phyloP scores from a whole-genome alignment of 2,329 filamentous ascomycete species.

The Metarhizium rileyi region DNA sequence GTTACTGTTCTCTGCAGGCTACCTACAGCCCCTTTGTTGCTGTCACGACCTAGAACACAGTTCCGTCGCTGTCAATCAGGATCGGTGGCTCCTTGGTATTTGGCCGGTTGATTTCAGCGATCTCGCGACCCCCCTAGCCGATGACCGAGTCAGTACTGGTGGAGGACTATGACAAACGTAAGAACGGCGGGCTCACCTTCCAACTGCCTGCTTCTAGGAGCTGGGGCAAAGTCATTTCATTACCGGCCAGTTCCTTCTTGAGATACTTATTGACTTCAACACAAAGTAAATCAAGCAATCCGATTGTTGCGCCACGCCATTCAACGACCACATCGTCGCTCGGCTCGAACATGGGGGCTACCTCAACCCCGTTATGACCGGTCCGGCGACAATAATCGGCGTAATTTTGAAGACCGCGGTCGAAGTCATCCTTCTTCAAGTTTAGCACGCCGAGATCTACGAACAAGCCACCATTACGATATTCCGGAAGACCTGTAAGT shows the following conservation, averaged over 20 bases:
- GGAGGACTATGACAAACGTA: too few species aligned
- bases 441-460: slow-evolving; percentile 75
- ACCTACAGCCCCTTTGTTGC: background rate
- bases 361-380: slow-evolving; percentile 50
- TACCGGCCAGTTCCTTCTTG: slow-evolving; percentile 52
- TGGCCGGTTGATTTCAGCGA: slow-evolving; percentile 88
- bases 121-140: slow-evolving; percentile 73
- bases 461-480: slow-evolving; percentile 82
- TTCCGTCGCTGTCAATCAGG: slow-evolving; percentile 91
- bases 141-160: background rate
- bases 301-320: slow-evolving; percentile 55
- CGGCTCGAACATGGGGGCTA: slow-evolving; percentile 49
- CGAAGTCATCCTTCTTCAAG: slow-evolving; percentile 58
- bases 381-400: slow-evolving; percentile 60
- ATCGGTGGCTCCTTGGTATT: slow-evolving; percentile 97
- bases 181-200: slow-evolving; percentile 57
- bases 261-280: slow-evolving; percentile 51
- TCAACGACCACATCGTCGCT: slow-evolving; percentile 54
- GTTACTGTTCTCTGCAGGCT: background rate
- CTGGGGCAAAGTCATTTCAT: slow-evolving; percentile 71
- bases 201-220: slow-evolving; percentile 93
- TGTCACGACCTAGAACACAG: slow-evolving; percentile 62
- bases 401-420: slow-evolving; percentile 57
- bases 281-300: slow-evolving; percentile 46
- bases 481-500: slow-evolving; percentile 82